Evolutionary conservation across 106 monocot genomes (phyloP).

Genomic region (Alisma plantagoaquatica): DNA sequence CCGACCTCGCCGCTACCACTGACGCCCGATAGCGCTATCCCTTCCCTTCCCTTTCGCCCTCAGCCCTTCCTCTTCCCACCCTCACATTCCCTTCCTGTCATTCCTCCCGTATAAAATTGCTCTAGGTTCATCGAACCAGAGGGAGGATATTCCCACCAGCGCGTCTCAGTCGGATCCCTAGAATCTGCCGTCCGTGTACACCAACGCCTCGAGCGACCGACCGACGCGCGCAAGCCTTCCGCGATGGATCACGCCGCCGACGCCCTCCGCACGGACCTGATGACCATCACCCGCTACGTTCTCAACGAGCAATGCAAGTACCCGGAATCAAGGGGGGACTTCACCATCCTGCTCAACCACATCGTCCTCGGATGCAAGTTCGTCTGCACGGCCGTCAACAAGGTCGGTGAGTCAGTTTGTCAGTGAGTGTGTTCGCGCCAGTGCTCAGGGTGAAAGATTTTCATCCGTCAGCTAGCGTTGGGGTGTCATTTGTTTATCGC

Average conservation of each 20-base stretch:
- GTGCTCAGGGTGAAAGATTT: too few relatives aligned
- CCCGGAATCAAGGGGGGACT: slow-evolving; percentile 75
- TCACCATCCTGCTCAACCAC: slow-evolving; percentile 84
- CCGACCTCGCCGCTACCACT: too few relatives aligned
- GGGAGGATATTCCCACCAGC: too few relatives aligned
- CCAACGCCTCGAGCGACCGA: too few relatives aligned
- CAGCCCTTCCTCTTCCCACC: too few relatives aligned
- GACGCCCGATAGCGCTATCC: slow-evolving; percentile 2
- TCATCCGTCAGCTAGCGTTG: not conserved
- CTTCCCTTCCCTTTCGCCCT: too few relatives aligned
- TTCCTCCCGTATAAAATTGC: slow-evolving; percentile 3
- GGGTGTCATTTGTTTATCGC: not conserved
- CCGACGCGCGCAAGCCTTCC: too few relatives aligned
- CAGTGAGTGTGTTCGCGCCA: not conserved
- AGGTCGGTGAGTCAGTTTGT: slow-evolving; percentile 27
- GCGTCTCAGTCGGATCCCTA: not conserved
- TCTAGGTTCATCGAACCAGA: not conserved
- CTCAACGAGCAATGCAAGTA: slow-evolving; percentile 84
- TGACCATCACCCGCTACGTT: slow-evolving; percentile 89
- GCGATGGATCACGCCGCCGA: slow-evolving; percentile 94
- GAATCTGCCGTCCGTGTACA: too few relatives aligned
- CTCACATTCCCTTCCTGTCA: slow-evolving; percentile 6
- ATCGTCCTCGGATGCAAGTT: slow-evolving; percentile 99
- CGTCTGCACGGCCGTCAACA: slow-evolving; percentile 96
- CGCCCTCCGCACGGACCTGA: slow-evolving; percentile 80